Conservation (phyloP, 1,139 yeast species). For the Casaregolazyma lundiana region DNA sequence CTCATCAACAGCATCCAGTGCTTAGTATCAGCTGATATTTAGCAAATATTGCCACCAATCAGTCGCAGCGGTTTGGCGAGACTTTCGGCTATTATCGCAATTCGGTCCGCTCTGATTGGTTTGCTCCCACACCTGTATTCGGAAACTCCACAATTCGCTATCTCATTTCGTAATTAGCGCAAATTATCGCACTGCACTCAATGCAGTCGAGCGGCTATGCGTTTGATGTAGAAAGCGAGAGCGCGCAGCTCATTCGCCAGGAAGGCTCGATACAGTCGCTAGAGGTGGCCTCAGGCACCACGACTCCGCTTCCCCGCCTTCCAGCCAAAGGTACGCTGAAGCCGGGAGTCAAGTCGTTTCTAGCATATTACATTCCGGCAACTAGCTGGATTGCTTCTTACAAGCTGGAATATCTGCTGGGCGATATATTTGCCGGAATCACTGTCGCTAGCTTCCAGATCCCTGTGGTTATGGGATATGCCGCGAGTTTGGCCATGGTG, state of each 20-base stretch:
- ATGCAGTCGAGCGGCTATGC: not conserved
- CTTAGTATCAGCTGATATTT: no score
- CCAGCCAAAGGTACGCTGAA: slow-evolving; percentile 5
- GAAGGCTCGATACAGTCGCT: not conserved
- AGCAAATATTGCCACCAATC: no score
- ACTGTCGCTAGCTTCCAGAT: slow-evolving; percentile 89
- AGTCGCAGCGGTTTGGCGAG: no score
- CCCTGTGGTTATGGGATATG: slow-evolving; percentile 84
- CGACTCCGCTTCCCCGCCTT: slow-evolving; percentile 1
- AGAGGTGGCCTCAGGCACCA: slow-evolving; percentile 1
- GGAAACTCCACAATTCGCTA: no score
- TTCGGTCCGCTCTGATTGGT: not conserved
- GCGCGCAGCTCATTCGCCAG: not conserved
- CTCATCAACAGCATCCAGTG: no score
- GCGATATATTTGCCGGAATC: slow-evolving; percentile 81
- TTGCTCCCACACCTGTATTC: no score
- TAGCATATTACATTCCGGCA: slow-evolving; percentile 75
- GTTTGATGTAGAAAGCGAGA: not conserved
- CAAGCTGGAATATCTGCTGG: slow-evolving; percentile 46
- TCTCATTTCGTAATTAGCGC: not conserved
- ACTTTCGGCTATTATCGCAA: no score
- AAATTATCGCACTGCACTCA: not conserved
- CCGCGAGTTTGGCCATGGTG: slow-evolving; percentile 85
- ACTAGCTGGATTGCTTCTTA: slow-evolving; percentile 75
- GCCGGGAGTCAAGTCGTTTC: slow-evolving; percentile 26